Conservation (phyloP, 2,329 filamentous ascomycete genomes). For the Emmonsiellopsis sp. region DNA sequence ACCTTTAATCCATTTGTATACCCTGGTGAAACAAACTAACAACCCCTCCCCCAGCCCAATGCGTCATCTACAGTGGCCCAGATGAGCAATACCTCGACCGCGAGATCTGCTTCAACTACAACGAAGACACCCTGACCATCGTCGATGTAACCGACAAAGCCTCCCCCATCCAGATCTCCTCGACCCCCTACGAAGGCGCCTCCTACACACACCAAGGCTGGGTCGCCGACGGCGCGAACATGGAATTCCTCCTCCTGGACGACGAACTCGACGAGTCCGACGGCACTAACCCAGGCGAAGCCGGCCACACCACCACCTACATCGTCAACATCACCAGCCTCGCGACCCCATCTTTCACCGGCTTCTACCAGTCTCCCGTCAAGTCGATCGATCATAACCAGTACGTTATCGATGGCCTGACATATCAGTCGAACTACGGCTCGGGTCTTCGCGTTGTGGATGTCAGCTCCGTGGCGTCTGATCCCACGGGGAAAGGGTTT, state of each 20-base stretch:
- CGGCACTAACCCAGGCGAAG: conserved; percentile 28
- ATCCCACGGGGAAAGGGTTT: conserved; percentile 39
- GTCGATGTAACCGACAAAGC: conserved; percentile 13
- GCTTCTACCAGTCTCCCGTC: conserved; percentile 33
- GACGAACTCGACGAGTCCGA: conserved; percentile 45
- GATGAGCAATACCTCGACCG: conserved; percentile 38
- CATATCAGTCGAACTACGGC: conserved; percentile 44
- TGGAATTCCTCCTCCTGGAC: conserved; percentile 41
- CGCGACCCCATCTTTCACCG: conserved; percentile 35
- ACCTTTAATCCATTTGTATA: background rate
- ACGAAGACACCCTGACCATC: conserved; percentile 27
- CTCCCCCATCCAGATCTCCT: conserved; percentile 38
- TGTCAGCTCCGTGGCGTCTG: conserved; percentile 16
- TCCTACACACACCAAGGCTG: conserved; percentile 51
- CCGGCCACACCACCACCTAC: conserved; percentile 41
- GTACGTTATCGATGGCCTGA: conserved; percentile 36
- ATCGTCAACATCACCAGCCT: conserved; percentile 42
- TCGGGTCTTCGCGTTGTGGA: conserved; percentile 35
- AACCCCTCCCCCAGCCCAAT: conserved; percentile 34
- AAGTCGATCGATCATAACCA: conserved; percentile 42
- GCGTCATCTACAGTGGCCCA: conserved; percentile 46
- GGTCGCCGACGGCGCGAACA: conserved; percentile 39
- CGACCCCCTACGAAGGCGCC: conserved; percentile 48
- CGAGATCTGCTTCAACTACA: conserved; percentile 50
- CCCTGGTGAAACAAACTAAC: background rate